Conservation (phyloP, 306 rosid genomes). For the Rosa lucieae region DNA sequence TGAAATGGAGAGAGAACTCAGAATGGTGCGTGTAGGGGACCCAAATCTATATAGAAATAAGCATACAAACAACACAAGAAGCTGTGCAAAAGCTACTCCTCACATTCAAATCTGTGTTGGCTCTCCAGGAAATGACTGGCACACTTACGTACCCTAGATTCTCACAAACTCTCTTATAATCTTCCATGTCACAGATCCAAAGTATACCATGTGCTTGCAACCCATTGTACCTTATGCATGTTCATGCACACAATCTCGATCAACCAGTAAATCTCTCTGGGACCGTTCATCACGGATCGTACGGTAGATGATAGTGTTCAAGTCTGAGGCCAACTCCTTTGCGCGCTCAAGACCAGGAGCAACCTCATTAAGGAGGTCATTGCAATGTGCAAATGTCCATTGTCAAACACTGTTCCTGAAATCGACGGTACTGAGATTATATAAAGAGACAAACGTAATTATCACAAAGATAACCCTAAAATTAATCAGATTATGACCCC, state of each 20-base stretch:
- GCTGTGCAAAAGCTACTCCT: constrained; percentile 71
- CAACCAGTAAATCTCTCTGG: not conserved
- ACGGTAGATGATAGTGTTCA: constrained; percentile 17
- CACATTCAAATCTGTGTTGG: constrained; percentile 87
- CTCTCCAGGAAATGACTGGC: constrained; percentile 52
- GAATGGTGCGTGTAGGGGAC: constrained; percentile 43
- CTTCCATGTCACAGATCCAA: constrained; percentile 6
- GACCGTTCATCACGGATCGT: constrained; percentile 14
- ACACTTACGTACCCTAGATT: constrained; percentile 56
- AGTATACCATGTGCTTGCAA: constrained; percentile 30
- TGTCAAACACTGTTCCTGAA: constrained; percentile 16
- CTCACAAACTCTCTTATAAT: constrained; percentile 21
- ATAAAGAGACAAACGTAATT: constrained; percentile 4
- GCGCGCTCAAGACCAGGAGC: constrained; percentile 4
- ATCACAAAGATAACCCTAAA: not conserved
- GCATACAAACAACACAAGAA: constrained; percentile 68
- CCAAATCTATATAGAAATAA: constrained; percentile 76
- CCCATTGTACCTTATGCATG: constrained; percentile 5
- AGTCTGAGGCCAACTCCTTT: not conserved
- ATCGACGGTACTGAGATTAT: not conserved
- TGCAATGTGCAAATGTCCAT: constrained; percentile 15
- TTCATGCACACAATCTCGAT: not conserved
- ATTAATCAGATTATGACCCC: not conserved
- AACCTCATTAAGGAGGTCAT: constrained; percentile 14
- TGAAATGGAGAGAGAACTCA: constrained; percentile 25